A percentile compares a stretch with the other conserved stretches of the same genome.
Evolutionary conservation across 768 basidiomycete genomes (phyloP).

Genomic region (Tulasnella sp.): DNA sequence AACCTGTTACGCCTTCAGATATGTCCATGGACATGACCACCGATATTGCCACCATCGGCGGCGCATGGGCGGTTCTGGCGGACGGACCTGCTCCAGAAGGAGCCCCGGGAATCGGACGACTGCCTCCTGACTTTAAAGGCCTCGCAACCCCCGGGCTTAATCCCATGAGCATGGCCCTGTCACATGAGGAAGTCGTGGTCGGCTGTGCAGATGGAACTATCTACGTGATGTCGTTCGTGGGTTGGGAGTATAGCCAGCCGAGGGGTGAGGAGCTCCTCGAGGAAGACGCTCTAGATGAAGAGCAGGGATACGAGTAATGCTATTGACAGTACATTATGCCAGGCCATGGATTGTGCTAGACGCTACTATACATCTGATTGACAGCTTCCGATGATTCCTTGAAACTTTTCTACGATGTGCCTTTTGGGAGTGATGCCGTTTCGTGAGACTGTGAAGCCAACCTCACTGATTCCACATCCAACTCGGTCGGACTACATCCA

Average conservation of each 20-base stretch:
- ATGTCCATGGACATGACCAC: slow-evolving; percentile 55
- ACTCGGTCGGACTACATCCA: too few species aligned
- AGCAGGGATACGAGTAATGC: slow-evolving; percentile 11
- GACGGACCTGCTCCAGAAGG: slow-evolving; percentile 28
- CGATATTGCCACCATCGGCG: slow-evolving; percentile 57
- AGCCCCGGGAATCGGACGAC: slow-evolving; percentile 42
- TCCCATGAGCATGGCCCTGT: slow-evolving; percentile 90
- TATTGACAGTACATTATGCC: neutral
- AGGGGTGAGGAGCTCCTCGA: neutral
- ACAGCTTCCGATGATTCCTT: neutral
- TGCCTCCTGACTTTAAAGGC: slow-evolving; percentile 69
- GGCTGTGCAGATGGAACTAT: slow-evolving; percentile 90
- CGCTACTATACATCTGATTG: slow-evolving; percentile 1
- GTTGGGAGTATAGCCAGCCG: slow-evolving; percentile 18
- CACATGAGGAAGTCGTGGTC: slow-evolving; percentile 86
- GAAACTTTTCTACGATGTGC: neutral
- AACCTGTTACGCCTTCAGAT: slow-evolving; percentile 26
- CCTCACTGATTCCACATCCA: too few species aligned
- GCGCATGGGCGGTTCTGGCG: slow-evolving; percentile 72
- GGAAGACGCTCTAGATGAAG: slow-evolving; percentile 12
- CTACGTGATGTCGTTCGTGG: slow-evolving; percentile 42
- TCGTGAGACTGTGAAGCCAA: neutral
- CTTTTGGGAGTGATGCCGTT: neutral
- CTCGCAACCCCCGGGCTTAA: slow-evolving; percentile 88
- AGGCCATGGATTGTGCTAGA: neutral